Percentiles rank a stretch among this genome's conserved stretches.
Conservation (phyloP, 2,329 filamentous ascomycete genomes). For the Cadophora malorum region DNA sequence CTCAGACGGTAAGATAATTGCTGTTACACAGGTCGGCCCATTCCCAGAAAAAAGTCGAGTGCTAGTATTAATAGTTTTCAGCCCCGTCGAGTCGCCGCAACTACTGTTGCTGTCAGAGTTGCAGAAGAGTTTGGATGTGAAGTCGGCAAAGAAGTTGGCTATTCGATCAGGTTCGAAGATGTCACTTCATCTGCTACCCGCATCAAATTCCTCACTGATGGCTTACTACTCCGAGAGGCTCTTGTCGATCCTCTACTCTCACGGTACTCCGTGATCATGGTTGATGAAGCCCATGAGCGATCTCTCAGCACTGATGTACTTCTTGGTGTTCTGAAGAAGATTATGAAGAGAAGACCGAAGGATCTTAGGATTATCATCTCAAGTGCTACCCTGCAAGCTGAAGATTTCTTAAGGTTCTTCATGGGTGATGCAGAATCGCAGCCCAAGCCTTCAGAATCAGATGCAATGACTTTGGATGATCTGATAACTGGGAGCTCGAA, state of each 20-base stretch:
- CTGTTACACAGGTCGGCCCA: conserved; percentile 80
- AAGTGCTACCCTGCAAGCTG: conserved; percentile 90
- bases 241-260: conserved; percentile 90
- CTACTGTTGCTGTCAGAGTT: conserved; percentile 85
- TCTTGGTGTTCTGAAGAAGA: conserved; percentile 90
- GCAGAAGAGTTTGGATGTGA: conserved; percentile 89
- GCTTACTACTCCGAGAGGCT: conserved; percentile 87
- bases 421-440: conserved; percentile 46
- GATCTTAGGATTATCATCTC: conserved; percentile 90
- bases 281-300: conserved; percentile 95
- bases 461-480: conserved; percentile 48
- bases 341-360: conserved; percentile 72
- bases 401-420: conserved; percentile 86
- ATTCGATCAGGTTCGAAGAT: conserved; percentile 93
- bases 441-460: conserved; percentile 43
- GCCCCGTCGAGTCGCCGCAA: conserved; percentile 90
- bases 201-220: conserved; percentile 96
- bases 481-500: conserved; percentile 37
- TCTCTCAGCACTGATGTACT: conserved; percentile 92
- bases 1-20: conserved; percentile 80
- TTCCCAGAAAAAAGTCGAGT: background rate
- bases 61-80: conserved; percentile 47
- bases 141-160: conserved; percentile 89
- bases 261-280: conserved; percentile 94
- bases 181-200: conserved; percentile 82